Evolutionary conservation across 441 rosid genomes (phyloP).

Genomic region (Pelargonium australe): DNA sequence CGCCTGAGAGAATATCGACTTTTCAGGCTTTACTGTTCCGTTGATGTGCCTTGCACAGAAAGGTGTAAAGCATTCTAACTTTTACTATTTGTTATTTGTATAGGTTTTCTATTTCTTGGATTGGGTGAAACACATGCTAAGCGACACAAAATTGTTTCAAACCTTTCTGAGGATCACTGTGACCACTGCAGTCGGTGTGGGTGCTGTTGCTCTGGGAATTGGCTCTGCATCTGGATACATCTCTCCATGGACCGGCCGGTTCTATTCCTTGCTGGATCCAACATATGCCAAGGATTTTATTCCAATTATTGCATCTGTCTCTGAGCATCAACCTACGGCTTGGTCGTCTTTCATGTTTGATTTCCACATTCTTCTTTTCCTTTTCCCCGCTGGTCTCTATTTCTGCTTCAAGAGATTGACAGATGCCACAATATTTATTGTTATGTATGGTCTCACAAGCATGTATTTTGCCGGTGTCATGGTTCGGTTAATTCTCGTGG

Average conservation of each 20-base stretch:
- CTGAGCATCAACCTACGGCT: constrained; percentile 99
- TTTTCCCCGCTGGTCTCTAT: constrained; percentile 99
- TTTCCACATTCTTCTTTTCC: constrained; percentile 90
- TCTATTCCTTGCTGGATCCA: constrained; percentile 92
- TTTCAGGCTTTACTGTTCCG: not conserved
- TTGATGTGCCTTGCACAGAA: not conserved
- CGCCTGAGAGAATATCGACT: not conserved
- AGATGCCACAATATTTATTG: constrained; percentile 93
- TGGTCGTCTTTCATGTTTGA: constrained; percentile 99
- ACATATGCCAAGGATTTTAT: constrained; percentile 96
- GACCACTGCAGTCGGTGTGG: constrained; percentile 60
- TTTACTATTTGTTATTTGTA: constrained; percentile 23
- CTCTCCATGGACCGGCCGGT: constrained; percentile 98
- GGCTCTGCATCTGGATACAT: constrained; percentile 95
- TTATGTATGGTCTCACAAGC: constrained; percentile 98
- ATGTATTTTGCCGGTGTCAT: constrained; percentile 99
- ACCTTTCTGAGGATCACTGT: constrained; percentile 80
- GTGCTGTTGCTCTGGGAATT: constrained; percentile 72
- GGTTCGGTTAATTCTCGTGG: constrained; percentile 97
- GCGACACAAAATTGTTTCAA: constrained; percentile 73
- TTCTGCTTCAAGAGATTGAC: constrained; percentile 96
- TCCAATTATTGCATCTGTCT: constrained; percentile 96
- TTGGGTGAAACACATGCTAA: constrained; percentile 79
- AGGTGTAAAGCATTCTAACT: constrained; percentile 8
- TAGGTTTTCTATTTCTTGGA: constrained; percentile 95